Evolutionary conservation across 306 rosid genomes (phyloP).

Genomic region (Lupinus albus): DNA sequence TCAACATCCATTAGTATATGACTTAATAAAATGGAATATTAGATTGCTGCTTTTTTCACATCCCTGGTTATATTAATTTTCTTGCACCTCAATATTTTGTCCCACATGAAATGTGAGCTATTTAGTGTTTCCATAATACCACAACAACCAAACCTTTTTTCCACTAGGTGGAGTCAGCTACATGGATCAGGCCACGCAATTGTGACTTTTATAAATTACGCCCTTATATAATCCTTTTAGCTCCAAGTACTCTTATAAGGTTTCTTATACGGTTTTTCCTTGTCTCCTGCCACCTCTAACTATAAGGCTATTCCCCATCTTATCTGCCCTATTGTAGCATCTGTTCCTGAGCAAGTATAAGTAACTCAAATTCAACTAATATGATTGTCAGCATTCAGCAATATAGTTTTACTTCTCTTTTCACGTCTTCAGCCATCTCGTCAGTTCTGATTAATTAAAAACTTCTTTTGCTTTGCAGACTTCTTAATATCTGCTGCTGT

Average conservation of each 20-base stretch:
- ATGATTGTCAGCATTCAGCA: constrained; percentile 8
- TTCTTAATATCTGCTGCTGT: constrained; percentile 87
- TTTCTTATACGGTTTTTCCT: too few species aligned
- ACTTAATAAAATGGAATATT: neutral
- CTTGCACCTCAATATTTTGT: neutral
- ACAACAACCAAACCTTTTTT: too few species aligned
- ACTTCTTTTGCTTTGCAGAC: constrained; percentile 56
- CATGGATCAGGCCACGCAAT: too few species aligned
- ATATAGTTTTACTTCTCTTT: constrained; percentile 20
- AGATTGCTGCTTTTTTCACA: neutral
- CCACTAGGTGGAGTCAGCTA: too few species aligned
- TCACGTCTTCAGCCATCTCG: constrained; percentile 19
- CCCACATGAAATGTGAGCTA: constrained; percentile 6
- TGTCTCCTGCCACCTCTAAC: too few species aligned
- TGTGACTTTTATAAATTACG: too few species aligned
- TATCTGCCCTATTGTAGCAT: neutral
- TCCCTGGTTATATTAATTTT: constrained; percentile 5
- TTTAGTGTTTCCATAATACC: neutral
- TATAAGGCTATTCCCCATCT: too few species aligned
- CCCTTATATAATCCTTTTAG: too few species aligned
- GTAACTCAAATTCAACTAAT: constrained; percentile 8
- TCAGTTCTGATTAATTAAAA: constrained; percentile 17
- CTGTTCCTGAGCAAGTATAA: constrained; percentile 5
- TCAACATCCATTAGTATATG: neutral
- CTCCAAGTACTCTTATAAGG: too few species aligned